phyloP scores from a whole-genome alignment of 805 yeast species.

The Starmerella asiatica region DNA sequence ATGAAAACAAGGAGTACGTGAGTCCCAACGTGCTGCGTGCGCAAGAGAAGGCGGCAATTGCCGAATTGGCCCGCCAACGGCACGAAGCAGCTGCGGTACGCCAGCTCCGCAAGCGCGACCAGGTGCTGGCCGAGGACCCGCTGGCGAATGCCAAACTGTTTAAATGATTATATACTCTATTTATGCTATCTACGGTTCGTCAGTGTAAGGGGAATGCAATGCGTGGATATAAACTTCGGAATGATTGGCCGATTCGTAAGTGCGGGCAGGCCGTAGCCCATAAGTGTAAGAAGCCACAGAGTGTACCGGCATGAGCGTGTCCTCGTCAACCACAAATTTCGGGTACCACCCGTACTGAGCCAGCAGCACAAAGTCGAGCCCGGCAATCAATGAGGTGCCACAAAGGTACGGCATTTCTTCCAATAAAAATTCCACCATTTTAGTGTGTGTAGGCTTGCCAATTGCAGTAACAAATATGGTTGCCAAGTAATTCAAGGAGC shows the following conservation, averaged over 20 bases:
- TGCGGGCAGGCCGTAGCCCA: not conserved
- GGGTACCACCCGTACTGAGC: slow-evolving; percentile 22
- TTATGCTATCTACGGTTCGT: too few species aligned
- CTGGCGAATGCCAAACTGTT: slow-evolving; percentile 65
- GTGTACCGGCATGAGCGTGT: not conserved
- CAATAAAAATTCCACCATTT: slow-evolving; percentile 19
- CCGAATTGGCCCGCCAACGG: slow-evolving; percentile 63
- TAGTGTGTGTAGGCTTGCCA: slow-evolving; percentile 5
- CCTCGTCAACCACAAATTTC: slow-evolving; percentile 10
- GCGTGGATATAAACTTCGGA: too few species aligned
- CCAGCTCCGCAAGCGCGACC: slow-evolving; percentile 62
- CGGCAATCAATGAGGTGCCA: slow-evolving; percentile 21
- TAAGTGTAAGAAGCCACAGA: not conserved
- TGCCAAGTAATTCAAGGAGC: slow-evolving; percentile 21
- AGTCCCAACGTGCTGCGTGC: slow-evolving; percentile 93
- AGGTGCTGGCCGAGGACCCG: slow-evolving; percentile 63
- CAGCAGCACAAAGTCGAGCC: slow-evolving; percentile 22
- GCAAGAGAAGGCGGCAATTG: slow-evolving; percentile 65
- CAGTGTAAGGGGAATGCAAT: too few species aligned
- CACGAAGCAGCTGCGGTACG: slow-evolving; percentile 65
- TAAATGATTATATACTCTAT: too few species aligned
- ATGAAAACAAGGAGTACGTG: slow-evolving; percentile 91
- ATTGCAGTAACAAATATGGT: slow-evolving; percentile 23
- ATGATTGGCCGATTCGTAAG: too few species aligned
- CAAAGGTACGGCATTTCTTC: slow-evolving; percentile 24